Percentiles rank a stretch among this genome's conserved stretches.
These are phyloP conservation scores for Lodderomyces margitis DNA, from an alignment of 1,139 yeast species.

Conservation along the genomic window DNA sequence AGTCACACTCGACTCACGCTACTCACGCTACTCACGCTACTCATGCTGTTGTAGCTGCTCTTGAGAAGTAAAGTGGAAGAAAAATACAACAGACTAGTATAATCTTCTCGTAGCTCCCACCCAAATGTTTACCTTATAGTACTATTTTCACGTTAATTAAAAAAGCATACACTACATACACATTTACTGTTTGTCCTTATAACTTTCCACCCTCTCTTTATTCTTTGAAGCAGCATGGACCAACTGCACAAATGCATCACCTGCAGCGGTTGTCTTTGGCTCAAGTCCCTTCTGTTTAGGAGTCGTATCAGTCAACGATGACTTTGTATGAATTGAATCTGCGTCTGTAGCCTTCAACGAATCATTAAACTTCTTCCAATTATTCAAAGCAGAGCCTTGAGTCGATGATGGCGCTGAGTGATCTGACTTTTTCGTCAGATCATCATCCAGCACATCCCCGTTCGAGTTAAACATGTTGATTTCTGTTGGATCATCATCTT, in stretches of 20 bases:
- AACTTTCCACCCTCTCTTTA: conserved; percentile 54
- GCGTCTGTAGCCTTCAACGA: conserved; percentile 17
- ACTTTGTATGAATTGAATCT: conserved; percentile 16
- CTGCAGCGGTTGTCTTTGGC: conserved; percentile 21
- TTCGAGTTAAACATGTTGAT: conserved; percentile 40
- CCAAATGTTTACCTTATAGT: too few species aligned
- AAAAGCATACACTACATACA: not conserved
- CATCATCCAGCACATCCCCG: conserved; percentile 18
- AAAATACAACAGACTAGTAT: too few species aligned
- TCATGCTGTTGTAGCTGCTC: too few species aligned
- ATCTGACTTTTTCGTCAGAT: conserved; percentile 1
- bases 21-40: too few species aligned
- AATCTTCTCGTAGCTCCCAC: too few species aligned
- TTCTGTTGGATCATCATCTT: conserved; percentile 54
- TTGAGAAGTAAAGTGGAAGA: too few species aligned
- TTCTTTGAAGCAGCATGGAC: conserved; percentile 70
- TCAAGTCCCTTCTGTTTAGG: conserved; percentile 16
- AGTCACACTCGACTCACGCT: too few species aligned
- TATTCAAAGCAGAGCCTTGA: conserved; percentile 15
- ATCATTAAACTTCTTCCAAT: conserved; percentile 27
- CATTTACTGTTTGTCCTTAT: conserved; percentile 26
- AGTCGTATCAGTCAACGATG: conserved; percentile 18
- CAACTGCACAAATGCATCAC: conserved; percentile 65
- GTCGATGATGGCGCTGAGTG: not conserved
- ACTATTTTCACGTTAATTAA: too few species aligned